These are phyloP conservation scores for Pseudocercospora fuligena DNA, from an alignment of 2,329 filamentous ascomycete species.

Conservation along the genomic window DNA sequence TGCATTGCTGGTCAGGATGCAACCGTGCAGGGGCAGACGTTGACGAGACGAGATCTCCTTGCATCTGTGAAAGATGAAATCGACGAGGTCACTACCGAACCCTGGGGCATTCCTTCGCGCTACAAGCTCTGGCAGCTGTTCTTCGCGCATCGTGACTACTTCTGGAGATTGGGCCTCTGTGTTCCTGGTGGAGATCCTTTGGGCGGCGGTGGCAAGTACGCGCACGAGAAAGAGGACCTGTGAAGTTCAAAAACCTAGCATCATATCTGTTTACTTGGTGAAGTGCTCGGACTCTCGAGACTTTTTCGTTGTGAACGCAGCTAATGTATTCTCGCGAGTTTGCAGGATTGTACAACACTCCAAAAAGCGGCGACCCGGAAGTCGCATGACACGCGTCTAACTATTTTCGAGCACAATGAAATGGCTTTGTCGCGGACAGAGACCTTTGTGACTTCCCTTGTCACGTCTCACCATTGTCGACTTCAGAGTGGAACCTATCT, in stretches of 20 bases:
- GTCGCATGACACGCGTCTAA: background rate
- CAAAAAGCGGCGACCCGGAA: background rate
- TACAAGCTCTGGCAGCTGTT: slow-evolving; percentile 90
- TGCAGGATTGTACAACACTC: background rate
- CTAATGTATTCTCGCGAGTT: background rate
- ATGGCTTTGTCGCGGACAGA: slow-evolving; percentile 7
- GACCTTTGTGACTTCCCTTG: slow-evolving; percentile 1
- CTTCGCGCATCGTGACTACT: slow-evolving; percentile 94
- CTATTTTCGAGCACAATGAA: slow-evolving; percentile 1
- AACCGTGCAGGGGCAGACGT: slow-evolving; percentile 25
- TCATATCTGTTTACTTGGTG: background rate
- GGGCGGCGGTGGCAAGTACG: slow-evolving; percentile 35
- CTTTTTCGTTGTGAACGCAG: background rate
- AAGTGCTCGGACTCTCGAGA: background rate
- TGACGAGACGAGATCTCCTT: slow-evolving; percentile 30
- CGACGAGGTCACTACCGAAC: slow-evolving; percentile 39
- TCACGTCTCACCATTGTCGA: background rate
- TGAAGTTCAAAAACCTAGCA: slow-evolving; percentile 11
- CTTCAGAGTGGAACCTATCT: slow-evolving; percentile 6
- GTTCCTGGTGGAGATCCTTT: slow-evolving; percentile 60
- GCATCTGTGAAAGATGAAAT: slow-evolving; percentile 35
- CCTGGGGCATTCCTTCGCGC: slow-evolving; percentile 52
- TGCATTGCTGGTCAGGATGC: slow-evolving; percentile 70
- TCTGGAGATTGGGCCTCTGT: slow-evolving; percentile 90
- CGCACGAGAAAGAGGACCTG: slow-evolving; percentile 34